A percentile compares a stretch with the other conserved stretches of the same genome.
Conservation (phyloP, 169 alveolate species). For the Plasmodium adleri region DNA sequence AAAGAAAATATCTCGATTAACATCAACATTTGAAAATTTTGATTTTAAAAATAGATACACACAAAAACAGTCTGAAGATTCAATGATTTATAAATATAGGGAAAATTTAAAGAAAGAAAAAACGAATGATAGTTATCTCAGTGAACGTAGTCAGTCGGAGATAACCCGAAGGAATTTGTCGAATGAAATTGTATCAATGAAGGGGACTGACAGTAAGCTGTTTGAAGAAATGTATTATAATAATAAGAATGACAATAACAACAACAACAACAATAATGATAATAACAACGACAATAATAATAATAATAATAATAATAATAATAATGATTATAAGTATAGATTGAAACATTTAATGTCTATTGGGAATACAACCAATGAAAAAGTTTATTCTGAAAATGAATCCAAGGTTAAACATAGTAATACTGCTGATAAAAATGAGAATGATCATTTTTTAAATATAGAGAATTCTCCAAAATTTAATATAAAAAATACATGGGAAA, state of each 20-base stretch:
- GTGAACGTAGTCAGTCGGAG: conserved; percentile 71
- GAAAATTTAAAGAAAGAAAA: conserved; percentile 37
- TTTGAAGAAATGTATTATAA: conserved; percentile 1
- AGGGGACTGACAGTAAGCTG: background rate
- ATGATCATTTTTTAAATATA: conserved; percentile 6
- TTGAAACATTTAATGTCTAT: background rate
- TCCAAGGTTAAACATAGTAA: conserved; percentile 2
- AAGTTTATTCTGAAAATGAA: background rate
- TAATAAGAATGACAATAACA: background rate
- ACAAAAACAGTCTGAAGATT: conserved; percentile 27
- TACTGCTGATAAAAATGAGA: background rate
- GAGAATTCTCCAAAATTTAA: conserved; percentile 56
- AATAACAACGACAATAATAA: background rate
- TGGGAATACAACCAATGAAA: background rate
- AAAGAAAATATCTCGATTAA: conserved; percentile 24
- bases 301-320: background rate
- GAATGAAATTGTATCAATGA: conserved; percentile 4
- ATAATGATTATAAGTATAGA: background rate
- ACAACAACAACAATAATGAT: background rate
- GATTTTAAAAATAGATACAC: conserved; percentile 21
- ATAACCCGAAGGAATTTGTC: conserved; percentile 25
- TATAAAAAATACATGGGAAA: conserved; percentile 74
- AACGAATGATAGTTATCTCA: conserved; percentile 21
- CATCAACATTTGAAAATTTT: conserved; percentile 39
- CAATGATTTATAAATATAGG: conserved; percentile 27